Conservation (phyloP, 306 rosid genomes). For the Arachis stenosperma region DNA sequence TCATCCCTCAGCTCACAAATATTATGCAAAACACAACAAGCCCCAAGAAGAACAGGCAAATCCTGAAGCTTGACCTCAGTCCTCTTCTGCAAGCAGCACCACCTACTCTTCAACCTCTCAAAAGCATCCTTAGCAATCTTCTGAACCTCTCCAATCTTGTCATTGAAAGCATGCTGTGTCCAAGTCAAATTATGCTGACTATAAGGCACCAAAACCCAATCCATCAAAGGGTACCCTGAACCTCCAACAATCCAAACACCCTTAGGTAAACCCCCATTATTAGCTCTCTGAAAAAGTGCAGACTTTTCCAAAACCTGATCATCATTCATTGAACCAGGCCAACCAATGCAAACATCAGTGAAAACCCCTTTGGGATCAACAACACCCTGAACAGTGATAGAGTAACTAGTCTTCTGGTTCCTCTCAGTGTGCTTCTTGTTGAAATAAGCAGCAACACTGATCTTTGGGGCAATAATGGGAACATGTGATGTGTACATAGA, state of each 20-base stretch:
- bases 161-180: constrained; percentile 90
- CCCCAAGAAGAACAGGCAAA: constrained; percentile 83
- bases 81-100: constrained; percentile 81
- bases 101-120: constrained; percentile 76
- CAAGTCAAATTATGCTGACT: constrained; percentile 74
- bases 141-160: constrained; percentile 77
- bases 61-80: constrained; percentile 89
- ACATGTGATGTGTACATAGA: constrained; percentile 84
- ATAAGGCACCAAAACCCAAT: constrained; percentile 89
- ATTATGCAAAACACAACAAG: constrained; percentile 85
- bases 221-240: constrained; percentile 75
- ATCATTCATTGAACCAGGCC: constrained; percentile 91
- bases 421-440: constrained; percentile 81
- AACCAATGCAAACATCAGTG: constrained; percentile 82
- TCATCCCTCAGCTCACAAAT: constrained; percentile 75
- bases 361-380: constrained; percentile 78
- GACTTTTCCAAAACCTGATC: constrained; percentile 81
- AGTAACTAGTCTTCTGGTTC: constrained; percentile 77
- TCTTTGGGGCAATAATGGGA: constrained; percentile 84
- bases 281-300: constrained; percentile 69
- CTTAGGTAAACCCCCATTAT: constrained; percentile 55
- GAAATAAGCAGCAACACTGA: constrained; percentile 77
- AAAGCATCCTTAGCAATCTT: constrained; percentile 68
- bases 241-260: constrained; percentile 80
- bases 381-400: constrained; percentile 86